Conservation (phyloP, 306 rosid species). For the Prunus salicina region DNA sequence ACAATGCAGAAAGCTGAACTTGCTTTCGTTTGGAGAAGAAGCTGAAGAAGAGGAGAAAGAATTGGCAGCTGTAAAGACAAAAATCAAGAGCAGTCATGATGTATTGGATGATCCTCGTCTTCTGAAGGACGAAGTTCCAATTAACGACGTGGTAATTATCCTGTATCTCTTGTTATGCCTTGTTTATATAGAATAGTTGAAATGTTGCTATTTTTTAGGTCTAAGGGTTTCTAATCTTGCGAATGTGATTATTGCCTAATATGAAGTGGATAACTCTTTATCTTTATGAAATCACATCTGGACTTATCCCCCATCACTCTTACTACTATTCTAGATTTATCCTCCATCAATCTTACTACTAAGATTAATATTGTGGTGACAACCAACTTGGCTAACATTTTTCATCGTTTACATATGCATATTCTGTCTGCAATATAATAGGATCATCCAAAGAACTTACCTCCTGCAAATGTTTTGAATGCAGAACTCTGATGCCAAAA, state of each 20-base stretch:
- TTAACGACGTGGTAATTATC: constrained; percentile 52
- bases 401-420: neutral
- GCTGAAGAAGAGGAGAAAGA: constrained; percentile 96
- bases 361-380: neutral
- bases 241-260: neutral
- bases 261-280: neutral
- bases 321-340: neutral
- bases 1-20: constrained; percentile 65
- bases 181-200: constrained; percentile 15
- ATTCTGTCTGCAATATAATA: neutral
- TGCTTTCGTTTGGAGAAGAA: constrained; percentile 96
- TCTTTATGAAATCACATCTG: neutral
- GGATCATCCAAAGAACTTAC: neutral
- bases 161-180: constrained; percentile 5
- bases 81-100: constrained; percentile 95
- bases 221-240: neutral
- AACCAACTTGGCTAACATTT: neutral
- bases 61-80: constrained; percentile 66
- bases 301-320: neutral
- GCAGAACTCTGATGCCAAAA: constrained; percentile 50
- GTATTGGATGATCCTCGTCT: constrained; percentile 97
- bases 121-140: constrained; percentile 51
- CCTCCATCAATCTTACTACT: neutral
- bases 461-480: constrained; percentile 4
- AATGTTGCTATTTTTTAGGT: constrained; percentile 10